phyloP scores from a whole-genome alignment of 2,329 filamentous ascomycete genomes.

The Orbilia ellipsospora region DNA sequence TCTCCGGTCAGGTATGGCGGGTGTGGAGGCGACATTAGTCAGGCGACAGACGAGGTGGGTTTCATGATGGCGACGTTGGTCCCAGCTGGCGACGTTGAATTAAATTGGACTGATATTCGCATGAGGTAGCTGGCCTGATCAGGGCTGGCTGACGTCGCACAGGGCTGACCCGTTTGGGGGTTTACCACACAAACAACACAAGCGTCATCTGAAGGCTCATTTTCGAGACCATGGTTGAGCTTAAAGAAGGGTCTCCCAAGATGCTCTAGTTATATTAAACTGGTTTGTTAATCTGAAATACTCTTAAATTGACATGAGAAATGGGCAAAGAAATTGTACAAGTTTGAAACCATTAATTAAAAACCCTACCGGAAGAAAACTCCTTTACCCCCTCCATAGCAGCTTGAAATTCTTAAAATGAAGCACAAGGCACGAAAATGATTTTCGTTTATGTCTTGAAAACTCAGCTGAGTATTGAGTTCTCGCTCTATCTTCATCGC shows the following conservation, averaged over 20 bases:
- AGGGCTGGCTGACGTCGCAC: constrained; percentile 50
- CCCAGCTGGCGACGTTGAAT: constrained; percentile 2
- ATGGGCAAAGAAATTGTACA: too few species aligned
- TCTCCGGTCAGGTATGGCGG: constrained; percentile 36
- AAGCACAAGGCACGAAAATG: too few species aligned
- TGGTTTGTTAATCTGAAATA: too few species aligned
- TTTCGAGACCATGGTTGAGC: background rate
- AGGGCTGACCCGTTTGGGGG: constrained; percentile 7
- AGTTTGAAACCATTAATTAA: too few species aligned
- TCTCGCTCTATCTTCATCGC: too few species aligned
- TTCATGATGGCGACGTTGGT: constrained; percentile 24
- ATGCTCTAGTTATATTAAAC: too few species aligned
- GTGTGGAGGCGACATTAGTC: constrained; percentile 45
- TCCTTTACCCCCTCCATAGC: too few species aligned
- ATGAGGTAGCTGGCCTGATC: constrained; percentile 51
- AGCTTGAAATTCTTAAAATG: too few species aligned
- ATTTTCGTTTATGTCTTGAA: too few species aligned
- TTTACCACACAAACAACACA: constrained; percentile 33
- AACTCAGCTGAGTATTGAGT: too few species aligned
- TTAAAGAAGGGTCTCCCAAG: background rate
- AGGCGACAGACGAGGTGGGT: constrained; percentile 28
- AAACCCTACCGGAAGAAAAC: too few species aligned
- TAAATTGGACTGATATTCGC: constrained; percentile 26
- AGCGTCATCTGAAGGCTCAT: background rate
- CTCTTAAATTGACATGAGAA: too few species aligned